Percentiles rank a stretch among this genome's conserved stretches.
Evolutionary conservation across 805 yeast genomes (phyloP).

Genomic region (Barnettozyma californica): DNA sequence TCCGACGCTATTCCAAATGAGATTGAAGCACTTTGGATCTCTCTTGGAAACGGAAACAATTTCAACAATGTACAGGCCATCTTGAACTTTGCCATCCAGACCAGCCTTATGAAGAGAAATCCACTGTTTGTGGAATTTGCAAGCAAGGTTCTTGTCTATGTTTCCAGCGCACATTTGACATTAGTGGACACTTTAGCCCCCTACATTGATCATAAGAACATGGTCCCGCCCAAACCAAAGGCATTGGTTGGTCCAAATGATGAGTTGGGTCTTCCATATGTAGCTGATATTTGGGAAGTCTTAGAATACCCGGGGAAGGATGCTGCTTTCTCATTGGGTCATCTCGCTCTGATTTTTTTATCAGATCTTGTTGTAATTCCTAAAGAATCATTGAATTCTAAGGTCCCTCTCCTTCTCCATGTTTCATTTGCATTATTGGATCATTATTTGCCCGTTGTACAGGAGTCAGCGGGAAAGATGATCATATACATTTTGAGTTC

Average conservation of each 20-base stretch:
- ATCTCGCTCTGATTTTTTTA: slow-evolving; percentile 75
- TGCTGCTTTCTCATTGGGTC: slow-evolving; percentile 81
- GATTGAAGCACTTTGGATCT: slow-evolving; percentile 93
- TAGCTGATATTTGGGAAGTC: slow-evolving; percentile 61
- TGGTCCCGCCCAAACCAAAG: slow-evolving; percentile 69
- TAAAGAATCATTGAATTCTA: slow-evolving; percentile 52
- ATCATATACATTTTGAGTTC: slow-evolving; percentile 65
- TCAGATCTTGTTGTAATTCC: slow-evolving; percentile 74
- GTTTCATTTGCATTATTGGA: slow-evolving; percentile 77
- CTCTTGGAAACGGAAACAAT: slow-evolving; percentile 73
- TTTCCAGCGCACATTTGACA: slow-evolving; percentile 53
- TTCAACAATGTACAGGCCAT: slow-evolving; percentile 67
- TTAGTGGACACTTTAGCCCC: slow-evolving; percentile 57
- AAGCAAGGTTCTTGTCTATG: slow-evolving; percentile 74
- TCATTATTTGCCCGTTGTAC: slow-evolving; percentile 79
- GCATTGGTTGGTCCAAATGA: slow-evolving; percentile 28
- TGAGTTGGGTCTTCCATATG: slow-evolving; percentile 54
- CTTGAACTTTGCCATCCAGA: slow-evolving; percentile 60
- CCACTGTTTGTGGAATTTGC: slow-evolving; percentile 72
- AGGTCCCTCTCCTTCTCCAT: slow-evolving; percentile 72
- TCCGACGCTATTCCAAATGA: slow-evolving; percentile 75
- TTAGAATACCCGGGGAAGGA: slow-evolving; percentile 57
- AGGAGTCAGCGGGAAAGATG: slow-evolving; percentile 76
- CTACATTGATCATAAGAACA: slow-evolving; percentile 75
- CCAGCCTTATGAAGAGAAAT: slow-evolving; percentile 65